Percentiles rank a stretch among this genome's conserved stretches.
Evolutionary conservation across 2,329 filamentous ascomycete species (phyloP).

Genomic region (Colletotrichum lupini): DNA sequence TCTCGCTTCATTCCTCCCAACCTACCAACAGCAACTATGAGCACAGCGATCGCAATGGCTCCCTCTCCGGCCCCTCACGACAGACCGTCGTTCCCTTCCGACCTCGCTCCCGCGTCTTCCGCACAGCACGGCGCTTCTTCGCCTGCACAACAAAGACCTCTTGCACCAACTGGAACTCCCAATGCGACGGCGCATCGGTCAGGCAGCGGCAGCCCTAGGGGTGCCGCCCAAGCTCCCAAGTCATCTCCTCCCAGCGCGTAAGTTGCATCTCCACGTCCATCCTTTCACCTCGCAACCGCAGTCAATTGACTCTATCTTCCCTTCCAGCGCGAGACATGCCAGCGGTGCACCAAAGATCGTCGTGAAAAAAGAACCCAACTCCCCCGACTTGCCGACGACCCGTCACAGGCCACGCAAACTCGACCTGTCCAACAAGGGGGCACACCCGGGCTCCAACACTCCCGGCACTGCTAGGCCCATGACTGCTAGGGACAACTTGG

Average conservation of each 20-base stretch:
- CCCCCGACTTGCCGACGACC: slow-evolving; percentile 80
- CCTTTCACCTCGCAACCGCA: slow-evolving; percentile 21
- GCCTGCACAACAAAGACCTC: slow-evolving; percentile 57
- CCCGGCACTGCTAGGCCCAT: slow-evolving; percentile 76
- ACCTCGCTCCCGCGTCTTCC: slow-evolving; percentile 51
- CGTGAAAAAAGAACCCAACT: slow-evolving; percentile 96
- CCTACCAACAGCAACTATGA: slow-evolving; percentile 60
- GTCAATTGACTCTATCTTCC: slow-evolving; percentile 10
- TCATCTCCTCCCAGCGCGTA: slow-evolving; percentile 71
- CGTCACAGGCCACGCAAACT: slow-evolving; percentile 80
- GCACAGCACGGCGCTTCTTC: slow-evolving; percentile 48
- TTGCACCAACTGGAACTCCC: slow-evolving; percentile 52
- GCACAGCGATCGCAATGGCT: slow-evolving; percentile 75
- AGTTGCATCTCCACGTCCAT: slow-evolving; percentile 43
- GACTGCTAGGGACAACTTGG: slow-evolving; percentile 82
- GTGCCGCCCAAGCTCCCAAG: slow-evolving; percentile 53
- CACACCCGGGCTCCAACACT: slow-evolving; percentile 60
- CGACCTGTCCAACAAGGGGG: slow-evolving; percentile 75
- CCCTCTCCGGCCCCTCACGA: slow-evolving; percentile 76
- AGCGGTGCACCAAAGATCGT: slow-evolving; percentile 79
- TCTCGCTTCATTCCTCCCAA: neutral
- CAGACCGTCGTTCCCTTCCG: slow-evolving; percentile 66
- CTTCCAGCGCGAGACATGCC: slow-evolving; percentile 62
- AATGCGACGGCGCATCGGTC: slow-evolving; percentile 59
- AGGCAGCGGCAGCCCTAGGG: slow-evolving; percentile 66